Percentiles rank a stretch among this genome's conserved stretches.
phyloP scores from a whole-genome alignment of 257 asterid genomes.

The Buddleja alternifolia region DNA sequence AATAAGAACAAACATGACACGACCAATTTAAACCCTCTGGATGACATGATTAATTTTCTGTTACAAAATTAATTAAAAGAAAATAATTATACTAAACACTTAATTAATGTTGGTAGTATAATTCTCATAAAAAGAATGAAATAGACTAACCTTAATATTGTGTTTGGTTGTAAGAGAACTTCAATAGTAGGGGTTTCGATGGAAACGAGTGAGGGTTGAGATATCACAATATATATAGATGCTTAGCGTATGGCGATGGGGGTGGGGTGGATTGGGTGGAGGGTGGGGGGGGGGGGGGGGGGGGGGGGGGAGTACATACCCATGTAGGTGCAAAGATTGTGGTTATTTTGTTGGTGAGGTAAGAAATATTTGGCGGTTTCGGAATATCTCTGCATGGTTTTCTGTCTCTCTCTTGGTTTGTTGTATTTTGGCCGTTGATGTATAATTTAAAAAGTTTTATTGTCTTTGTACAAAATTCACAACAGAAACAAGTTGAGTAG shows the following conservation, averaged over 20 bases:
- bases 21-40: neutral
- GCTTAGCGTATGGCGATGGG: neutral
- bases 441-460: neutral
- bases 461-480: constrained; percentile 13
- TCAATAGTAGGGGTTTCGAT: too few species aligned
- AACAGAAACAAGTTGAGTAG: constrained; percentile 12
- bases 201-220: neutral
- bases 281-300: neutral
- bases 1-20: neutral
- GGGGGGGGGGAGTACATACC: too few species aligned
- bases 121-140: too few species aligned
- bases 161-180: neutral
- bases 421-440: neutral
- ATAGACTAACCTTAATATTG: neutral
- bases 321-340: too few species aligned
- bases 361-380: neutral
- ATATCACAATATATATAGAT: constrained; percentile 19
- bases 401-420: neutral
- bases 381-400: constrained; percentile 21
- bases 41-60: constrained; percentile 25
- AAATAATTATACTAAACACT: too few species aligned
- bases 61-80: too few species aligned
- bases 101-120: too few species aligned
- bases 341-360: too few species aligned
- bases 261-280: neutral